These are phyloP conservation scores for Oxytropis ochrocephala DNA, from an alignment of 306 rosid species.

Conservation along the genomic window DNA sequence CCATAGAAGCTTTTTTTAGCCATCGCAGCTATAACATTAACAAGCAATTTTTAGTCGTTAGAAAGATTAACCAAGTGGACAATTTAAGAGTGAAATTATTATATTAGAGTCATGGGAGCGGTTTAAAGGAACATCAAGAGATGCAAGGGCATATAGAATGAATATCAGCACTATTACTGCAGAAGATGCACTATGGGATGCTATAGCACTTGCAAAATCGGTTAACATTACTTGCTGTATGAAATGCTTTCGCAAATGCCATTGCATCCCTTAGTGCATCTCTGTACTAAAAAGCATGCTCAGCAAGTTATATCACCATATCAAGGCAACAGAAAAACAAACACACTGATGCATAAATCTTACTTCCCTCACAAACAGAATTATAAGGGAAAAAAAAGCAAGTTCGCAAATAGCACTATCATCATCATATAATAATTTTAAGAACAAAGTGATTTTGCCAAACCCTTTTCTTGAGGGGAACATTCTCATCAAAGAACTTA, in stretches of 20 bases:
- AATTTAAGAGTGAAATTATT: background rate
- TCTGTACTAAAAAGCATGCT: too few species aligned
- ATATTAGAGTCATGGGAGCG: background rate
- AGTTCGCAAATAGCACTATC: background rate
- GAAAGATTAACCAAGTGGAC: background rate
- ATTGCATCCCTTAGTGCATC: too few species aligned
- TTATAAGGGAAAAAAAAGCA: too few species aligned
- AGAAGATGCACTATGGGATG: too few species aligned
- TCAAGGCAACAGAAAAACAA: background rate
- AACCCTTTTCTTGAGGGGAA: conserved; percentile 73
- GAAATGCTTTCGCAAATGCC: too few species aligned
- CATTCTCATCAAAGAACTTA: conserved; percentile 56
- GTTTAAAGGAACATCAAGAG: conserved; percentile 8
- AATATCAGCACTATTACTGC: background rate
- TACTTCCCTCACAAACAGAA: background rate
- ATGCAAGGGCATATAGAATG: conserved; percentile 10
- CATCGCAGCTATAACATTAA: conserved; percentile 46
- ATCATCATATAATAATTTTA: background rate
- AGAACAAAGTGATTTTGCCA: background rate
- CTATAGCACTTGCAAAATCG: too few species aligned
- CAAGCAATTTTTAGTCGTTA: background rate
- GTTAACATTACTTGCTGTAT: too few species aligned
- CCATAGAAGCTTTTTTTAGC: conserved; percentile 43
- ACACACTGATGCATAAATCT: background rate
- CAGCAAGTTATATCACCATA: background rate